Percentiles rank a stretch among this genome's conserved stretches.
These are phyloP conservation scores for Peronosclerospora sorghi DNA, from an alignment of 352 stramenopile species.

Conservation along the genomic window DNA sequence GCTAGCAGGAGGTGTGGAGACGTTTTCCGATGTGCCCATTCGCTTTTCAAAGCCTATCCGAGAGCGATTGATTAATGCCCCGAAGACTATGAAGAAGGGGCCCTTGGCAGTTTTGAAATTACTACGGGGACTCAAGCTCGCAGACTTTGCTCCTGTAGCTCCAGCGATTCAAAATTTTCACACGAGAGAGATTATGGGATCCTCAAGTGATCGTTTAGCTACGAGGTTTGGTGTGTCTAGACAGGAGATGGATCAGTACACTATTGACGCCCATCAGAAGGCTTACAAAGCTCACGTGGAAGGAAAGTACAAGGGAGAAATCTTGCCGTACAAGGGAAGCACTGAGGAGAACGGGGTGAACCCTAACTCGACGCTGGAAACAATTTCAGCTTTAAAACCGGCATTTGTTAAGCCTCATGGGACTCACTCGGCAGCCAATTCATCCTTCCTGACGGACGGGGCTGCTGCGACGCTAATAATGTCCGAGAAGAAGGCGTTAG, in stretches of 20 bases:
- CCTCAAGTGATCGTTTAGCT: conserved; percentile 90
- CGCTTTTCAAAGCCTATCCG: conserved; percentile 85
- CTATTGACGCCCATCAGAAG: conserved; percentile 89
- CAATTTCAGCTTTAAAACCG: conserved; percentile 93
- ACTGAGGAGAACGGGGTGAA: conserved; percentile 97
- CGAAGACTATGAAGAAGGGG: conserved; percentile 94
- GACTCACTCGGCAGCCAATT: conserved; percentile 97
- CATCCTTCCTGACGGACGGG: conserved; percentile 95
- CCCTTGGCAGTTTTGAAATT: conserved; percentile 82
- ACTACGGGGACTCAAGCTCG: conserved; percentile 90
- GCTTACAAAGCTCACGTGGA: conserved; percentile 91
- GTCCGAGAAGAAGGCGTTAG: conserved; percentile 91
- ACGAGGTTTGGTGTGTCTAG: conserved; percentile 92
- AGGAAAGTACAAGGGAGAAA: conserved; percentile 89
- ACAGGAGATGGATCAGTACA: conserved; percentile 95
- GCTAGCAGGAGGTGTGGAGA: conserved; percentile 93
- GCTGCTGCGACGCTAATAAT: conserved; percentile 93
- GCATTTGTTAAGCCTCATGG: conserved; percentile 97
- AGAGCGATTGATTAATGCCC: conserved; percentile 74
- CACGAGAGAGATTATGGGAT: conserved; percentile 98
- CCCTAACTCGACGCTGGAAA: conserved; percentile 89
- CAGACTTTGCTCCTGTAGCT: conserved; percentile 87
- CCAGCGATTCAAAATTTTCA: conserved; percentile 98
- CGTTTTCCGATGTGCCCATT: conserved; percentile 97
- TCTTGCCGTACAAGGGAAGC: conserved; percentile 90